Evolutionary conservation across 106 monocot species (phyloP).

Genomic region (Phalaenopsis aphrodite): DNA sequence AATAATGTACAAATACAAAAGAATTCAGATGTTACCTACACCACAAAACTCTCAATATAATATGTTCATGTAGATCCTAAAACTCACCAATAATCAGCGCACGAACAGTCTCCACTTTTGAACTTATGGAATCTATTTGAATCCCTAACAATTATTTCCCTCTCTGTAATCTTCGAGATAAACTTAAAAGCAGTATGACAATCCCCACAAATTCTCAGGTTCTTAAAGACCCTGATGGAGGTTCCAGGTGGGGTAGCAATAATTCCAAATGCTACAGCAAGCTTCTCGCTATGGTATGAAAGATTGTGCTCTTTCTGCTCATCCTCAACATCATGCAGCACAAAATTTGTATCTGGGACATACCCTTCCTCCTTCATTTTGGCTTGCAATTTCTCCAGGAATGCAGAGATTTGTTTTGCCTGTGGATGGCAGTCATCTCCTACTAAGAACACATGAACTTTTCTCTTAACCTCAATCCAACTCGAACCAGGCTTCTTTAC

Average conservation of each 20-base stretch:
- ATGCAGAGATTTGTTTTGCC: conserved; percentile 2
- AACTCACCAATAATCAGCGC: conserved; percentile 21
- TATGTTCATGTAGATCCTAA: neutral
- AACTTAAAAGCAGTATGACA: conserved; percentile 20
- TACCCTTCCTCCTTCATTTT: conserved; percentile 22
- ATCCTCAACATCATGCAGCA: conserved; percentile 26
- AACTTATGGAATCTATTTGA: conserved; percentile 22
- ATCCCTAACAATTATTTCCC: conserved; percentile 19
- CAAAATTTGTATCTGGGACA: conserved; percentile 18
- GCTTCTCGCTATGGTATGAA: conserved; percentile 22
- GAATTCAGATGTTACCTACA: too few relatives aligned
- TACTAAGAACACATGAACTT: conserved; percentile 17
- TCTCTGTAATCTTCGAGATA: conserved; percentile 16
- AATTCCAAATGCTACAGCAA: conserved; percentile 24
- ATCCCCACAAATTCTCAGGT: conserved; percentile 24
- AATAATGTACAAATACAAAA: too few relatives aligned
- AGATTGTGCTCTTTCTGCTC: conserved; percentile 25
- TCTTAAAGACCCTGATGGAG: conserved; percentile 17
- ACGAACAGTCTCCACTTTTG: conserved; percentile 20
- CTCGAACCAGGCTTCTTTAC: conserved; percentile 24
- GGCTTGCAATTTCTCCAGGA: conserved; percentile 12
- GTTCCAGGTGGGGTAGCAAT: conserved; percentile 13
- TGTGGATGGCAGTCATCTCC: conserved; percentile 17
- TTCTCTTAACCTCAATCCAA: conserved; percentile 23
- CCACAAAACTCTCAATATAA: too few relatives aligned